phyloP scores from a whole-genome alignment of 2,329 filamentous ascomycete genomes.

The Penicillium sp. region DNA sequence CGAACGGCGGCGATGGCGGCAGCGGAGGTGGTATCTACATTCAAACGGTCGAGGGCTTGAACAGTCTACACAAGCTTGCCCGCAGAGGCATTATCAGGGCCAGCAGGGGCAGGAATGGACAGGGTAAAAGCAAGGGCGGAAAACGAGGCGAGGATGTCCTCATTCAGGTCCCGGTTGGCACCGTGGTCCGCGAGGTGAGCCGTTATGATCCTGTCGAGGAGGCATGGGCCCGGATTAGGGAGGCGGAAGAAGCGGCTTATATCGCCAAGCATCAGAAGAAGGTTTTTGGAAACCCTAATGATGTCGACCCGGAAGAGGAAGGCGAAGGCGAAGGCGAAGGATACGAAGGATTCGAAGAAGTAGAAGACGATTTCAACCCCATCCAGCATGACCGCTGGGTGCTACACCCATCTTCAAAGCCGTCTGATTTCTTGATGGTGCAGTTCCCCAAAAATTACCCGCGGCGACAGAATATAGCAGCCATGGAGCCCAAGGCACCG shows the following conservation, averaged over 20 bases:
- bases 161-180: conserved; percentile 88
- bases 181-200: conserved; percentile 77
- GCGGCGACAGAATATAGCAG: conserved; percentile 55
- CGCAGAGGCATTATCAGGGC: conserved; percentile 61
- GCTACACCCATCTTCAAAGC: conserved; percentile 74
- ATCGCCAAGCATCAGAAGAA: conserved; percentile 34
- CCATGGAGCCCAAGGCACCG: conserved; percentile 67
- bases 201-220: conserved; percentile 72
- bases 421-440: conserved; percentile 62
- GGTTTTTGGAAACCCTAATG: conserved; percentile 14
- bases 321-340: conserved; percentile 7
- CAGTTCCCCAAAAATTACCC: conserved; percentile 57
- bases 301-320: not conserved
- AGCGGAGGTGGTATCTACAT: conserved; percentile 91
- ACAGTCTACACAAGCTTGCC: conserved; percentile 86
- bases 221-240: conserved; percentile 47
- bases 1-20: conserved; percentile 93
- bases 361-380: conserved; percentile 41
- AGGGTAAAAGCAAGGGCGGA: conserved; percentile 55
- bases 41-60: conserved; percentile 85
- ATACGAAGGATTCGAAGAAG: conserved; percentile 27
- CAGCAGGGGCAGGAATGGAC: conserved; percentile 45
- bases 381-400: conserved; percentile 70
- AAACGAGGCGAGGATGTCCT: conserved; percentile 81
- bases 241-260: conserved; percentile 52